A percentile compares a stretch with the other conserved stretches of the same genome.
Evolutionary conservation across 371 early-diverging fungal species (phyloP).

Genomic region (Fennellomyces sp.): DNA sequence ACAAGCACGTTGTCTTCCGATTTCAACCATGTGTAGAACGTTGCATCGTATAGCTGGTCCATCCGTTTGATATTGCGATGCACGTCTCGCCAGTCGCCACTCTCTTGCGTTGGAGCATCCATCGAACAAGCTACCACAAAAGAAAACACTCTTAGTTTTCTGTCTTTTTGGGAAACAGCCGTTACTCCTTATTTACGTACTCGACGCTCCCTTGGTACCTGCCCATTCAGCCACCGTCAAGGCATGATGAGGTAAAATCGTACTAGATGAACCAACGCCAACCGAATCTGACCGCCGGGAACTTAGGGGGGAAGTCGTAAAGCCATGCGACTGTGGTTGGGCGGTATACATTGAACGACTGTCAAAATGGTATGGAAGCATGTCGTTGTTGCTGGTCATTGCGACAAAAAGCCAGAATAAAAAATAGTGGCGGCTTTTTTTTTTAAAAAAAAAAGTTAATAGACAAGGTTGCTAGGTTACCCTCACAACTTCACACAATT

Average conservation of each 20-base stretch:
- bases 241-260: background rate
- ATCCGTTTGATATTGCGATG: constrained; percentile 69
- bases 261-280: background rate
- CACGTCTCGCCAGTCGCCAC: constrained; percentile 65
- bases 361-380: constrained; percentile 10
- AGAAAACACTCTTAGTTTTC: too few species aligned
- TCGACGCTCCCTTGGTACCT: constrained; percentile 1
- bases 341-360: constrained; percentile 2
- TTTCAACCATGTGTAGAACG: constrained; percentile 75
- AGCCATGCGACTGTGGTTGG: constrained; percentile 5
- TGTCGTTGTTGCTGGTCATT: background rate
- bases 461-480: too few species aligned
- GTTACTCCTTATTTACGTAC: background rate
- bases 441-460: too few species aligned
- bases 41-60: constrained; percentile 76
- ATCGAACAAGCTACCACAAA: background rate
- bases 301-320: background rate
- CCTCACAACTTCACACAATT: too few species aligned
- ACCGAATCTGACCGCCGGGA: background rate
- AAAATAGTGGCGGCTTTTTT: too few species aligned
- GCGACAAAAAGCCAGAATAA: too few species aligned
- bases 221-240: constrained; percentile 16
- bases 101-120: background rate
- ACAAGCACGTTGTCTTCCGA: constrained; percentile 77
- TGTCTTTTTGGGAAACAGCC: too few species aligned